Conservation (phyloP, 495 filamentous ascomycete genomes). For the Aspergillus cristatus region DNA sequence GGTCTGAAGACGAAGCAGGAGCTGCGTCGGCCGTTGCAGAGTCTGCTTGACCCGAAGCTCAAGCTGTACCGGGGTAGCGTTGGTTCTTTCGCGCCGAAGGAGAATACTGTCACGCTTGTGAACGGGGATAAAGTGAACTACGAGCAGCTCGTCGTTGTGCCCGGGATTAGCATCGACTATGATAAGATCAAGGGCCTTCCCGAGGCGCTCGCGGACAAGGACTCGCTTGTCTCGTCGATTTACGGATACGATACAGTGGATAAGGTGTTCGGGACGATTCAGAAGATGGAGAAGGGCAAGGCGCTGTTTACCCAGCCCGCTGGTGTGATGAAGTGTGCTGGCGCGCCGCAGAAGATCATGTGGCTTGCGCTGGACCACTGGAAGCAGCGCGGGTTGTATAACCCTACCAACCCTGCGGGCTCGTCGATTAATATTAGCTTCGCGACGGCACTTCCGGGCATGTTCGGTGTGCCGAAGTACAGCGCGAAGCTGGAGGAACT, state of each 20-base stretch:
- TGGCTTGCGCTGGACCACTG: slow-evolving; percentile 62
- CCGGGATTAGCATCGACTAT: slow-evolving; percentile 51
- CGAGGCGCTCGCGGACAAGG: slow-evolving; percentile 47
- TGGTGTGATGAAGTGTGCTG: slow-evolving; percentile 59
- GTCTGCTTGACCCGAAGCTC: slow-evolving; percentile 49
- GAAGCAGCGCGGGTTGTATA: slow-evolving; percentile 51
- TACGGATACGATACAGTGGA: slow-evolving; percentile 53
- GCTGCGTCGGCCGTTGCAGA: slow-evolving; percentile 41
- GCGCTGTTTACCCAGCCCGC: slow-evolving; percentile 63
- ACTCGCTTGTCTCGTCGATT: slow-evolving; percentile 53
- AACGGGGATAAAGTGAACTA: slow-evolving; percentile 52
- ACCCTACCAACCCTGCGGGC: slow-evolving; percentile 23
- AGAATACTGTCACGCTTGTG: slow-evolving; percentile 49
- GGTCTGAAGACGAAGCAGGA: slow-evolving; percentile 51
- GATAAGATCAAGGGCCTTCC: slow-evolving; percentile 48
- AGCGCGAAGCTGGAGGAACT: slow-evolving; percentile 50
- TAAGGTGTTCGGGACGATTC: slow-evolving; percentile 48
- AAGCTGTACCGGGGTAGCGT: slow-evolving; percentile 51
- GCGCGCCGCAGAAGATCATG: slow-evolving; percentile 62
- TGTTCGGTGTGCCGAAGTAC: slow-evolving; percentile 67
- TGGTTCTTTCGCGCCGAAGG: slow-evolving; percentile 43
- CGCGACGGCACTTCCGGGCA: slow-evolving; percentile 50
- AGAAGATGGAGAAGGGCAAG: slow-evolving; percentile 44
- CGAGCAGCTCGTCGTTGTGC: slow-evolving; percentile 56
- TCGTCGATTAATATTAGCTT: slow-evolving; percentile 54